Evolutionary conservation across 495 filamentous ascomycete species (phyloP).

Genomic region (Penicillium alfredii): DNA sequence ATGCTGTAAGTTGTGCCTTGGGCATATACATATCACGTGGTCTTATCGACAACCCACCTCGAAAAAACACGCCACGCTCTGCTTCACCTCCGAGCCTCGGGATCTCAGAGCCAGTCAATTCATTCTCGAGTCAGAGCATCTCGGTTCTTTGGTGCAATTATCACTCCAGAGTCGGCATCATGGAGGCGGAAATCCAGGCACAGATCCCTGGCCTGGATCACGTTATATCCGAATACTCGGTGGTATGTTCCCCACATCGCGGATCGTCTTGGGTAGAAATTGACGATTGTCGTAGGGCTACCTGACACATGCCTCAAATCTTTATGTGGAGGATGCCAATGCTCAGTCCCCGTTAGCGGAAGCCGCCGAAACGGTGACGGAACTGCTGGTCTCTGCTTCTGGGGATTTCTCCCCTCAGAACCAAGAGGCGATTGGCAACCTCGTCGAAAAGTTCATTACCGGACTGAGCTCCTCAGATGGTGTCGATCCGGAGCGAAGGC

Average conservation of each 20-base stretch:
- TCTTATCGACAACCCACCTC: conserved; percentile 26
- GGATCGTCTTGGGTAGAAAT: conserved; percentile 9
- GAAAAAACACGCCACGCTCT: conserved; percentile 25
- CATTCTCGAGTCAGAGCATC: not conserved
- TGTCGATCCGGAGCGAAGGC: conserved; percentile 59
- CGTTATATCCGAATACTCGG: conserved; percentile 86
- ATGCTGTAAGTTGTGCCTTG: too few species aligned
- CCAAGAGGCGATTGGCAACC: conserved; percentile 66
- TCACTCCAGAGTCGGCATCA: conserved; percentile 39
- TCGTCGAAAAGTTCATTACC: conserved; percentile 88
- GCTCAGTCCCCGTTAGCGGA: conserved; percentile 71
- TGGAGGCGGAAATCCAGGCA: conserved; percentile 88
- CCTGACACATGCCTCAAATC: conserved; percentile 82
- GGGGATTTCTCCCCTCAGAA: conserved; percentile 66
- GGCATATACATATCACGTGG: too few species aligned
- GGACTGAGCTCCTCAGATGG: conserved; percentile 69
- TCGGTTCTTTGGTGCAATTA: too few species aligned
- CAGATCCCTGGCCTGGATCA: conserved; percentile 86
- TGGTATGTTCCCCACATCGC: too few species aligned
- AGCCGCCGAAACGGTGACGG: conserved; percentile 75
- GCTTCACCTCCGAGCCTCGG: too few species aligned
- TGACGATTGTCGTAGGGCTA: conserved; percentile 55
- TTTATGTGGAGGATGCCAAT: conserved; percentile 65
- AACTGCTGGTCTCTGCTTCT: conserved; percentile 84
- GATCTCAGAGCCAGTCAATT: conserved; percentile 3